Conservation (phyloP, 2,329 filamentous ascomycete species). For the Talaromyces islandicus region DNA sequence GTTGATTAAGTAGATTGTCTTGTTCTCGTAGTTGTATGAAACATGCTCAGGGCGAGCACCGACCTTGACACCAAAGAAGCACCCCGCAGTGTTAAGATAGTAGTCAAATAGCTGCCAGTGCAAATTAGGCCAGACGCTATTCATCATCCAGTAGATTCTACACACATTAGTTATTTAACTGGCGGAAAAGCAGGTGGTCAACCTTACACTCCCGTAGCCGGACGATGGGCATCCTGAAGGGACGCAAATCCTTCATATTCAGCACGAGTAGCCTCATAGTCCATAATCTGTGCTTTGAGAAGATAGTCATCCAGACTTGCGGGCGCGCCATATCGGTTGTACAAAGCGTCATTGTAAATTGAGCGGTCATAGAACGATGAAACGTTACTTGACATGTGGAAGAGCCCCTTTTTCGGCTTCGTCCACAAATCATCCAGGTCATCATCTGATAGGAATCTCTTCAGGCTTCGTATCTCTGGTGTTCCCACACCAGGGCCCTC, state of each 20-base stretch:
- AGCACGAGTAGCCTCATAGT: conserved; percentile 58
- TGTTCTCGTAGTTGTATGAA: conserved; percentile 48
- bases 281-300: conserved; percentile 54
- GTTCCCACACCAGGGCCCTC: conserved; percentile 58
- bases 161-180: neutral
- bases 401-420: conserved; percentile 46
- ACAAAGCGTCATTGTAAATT: conserved; percentile 55
- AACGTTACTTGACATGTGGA: conserved; percentile 54
- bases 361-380: conserved; percentile 52
- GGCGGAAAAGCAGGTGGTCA: neutral
- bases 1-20: conserved; percentile 49
- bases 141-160: conserved; percentile 62
- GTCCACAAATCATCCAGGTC: conserved; percentile 56
- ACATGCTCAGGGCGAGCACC: conserved; percentile 49
- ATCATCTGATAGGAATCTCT: conserved; percentile 45
- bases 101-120: conserved; percentile 63
- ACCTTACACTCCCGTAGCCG: conserved; percentile 49
- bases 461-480: conserved; percentile 50
- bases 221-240: conserved; percentile 45
- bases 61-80: conserved; percentile 55
- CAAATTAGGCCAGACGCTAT: conserved; percentile 58
- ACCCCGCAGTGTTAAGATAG: conserved; percentile 53
- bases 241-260: conserved; percentile 54
- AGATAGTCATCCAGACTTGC: conserved; percentile 53
- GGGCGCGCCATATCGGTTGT: conserved; percentile 47